phyloP scores from a whole-genome alignment of 495 filamentous ascomycete species.

The Cryomyces minteri region DNA sequence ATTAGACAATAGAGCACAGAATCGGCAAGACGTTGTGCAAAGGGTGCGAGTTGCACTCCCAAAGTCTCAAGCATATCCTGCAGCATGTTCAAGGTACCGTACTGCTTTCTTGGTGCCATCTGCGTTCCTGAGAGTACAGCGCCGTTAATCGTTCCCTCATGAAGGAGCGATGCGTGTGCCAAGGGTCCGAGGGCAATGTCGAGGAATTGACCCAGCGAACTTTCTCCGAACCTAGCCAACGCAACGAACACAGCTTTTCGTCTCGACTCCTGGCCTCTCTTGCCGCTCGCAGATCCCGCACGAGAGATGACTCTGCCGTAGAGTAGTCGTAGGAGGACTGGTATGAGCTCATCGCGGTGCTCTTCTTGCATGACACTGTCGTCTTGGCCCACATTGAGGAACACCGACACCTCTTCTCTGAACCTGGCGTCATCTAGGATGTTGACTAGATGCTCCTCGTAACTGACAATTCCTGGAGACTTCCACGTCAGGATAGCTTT shows the following conservation, averaged over 20 bases:
- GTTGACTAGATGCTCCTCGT: conserved; percentile 74
- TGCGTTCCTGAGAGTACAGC: conserved; percentile 31
- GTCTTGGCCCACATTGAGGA: conserved; percentile 52
- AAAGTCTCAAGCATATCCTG: conserved; percentile 74
- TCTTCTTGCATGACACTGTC: conserved; percentile 56
- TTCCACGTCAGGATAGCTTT: conserved; percentile 87
- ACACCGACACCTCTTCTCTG: conserved; percentile 73
- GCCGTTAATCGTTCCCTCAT: conserved; percentile 27
- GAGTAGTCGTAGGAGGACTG: conserved; percentile 68
- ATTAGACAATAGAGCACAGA: conserved; percentile 64
- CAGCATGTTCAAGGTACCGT: conserved; percentile 79
- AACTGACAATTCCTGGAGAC: conserved; percentile 47
- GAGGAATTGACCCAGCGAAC: conserved; percentile 61
- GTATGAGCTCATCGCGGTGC: conserved; percentile 55
- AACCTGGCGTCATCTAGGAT: conserved; percentile 83
- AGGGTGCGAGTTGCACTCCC: conserved; percentile 44
- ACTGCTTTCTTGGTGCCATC: conserved; percentile 53
- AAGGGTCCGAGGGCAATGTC: conserved; percentile 64
- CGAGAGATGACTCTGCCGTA: conserved; percentile 79
- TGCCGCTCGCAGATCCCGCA: conserved; percentile 44
- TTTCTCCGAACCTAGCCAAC: conserved; percentile 37
- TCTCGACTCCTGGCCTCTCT: conserved; percentile 40
- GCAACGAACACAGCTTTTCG: conserved; percentile 46
- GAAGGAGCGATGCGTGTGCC: conserved; percentile 32
- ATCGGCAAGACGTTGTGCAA: conserved; percentile 43